phyloP scores from a whole-genome alignment of 768 basidiomycete genomes.

The Tulasnella sp. region DNA sequence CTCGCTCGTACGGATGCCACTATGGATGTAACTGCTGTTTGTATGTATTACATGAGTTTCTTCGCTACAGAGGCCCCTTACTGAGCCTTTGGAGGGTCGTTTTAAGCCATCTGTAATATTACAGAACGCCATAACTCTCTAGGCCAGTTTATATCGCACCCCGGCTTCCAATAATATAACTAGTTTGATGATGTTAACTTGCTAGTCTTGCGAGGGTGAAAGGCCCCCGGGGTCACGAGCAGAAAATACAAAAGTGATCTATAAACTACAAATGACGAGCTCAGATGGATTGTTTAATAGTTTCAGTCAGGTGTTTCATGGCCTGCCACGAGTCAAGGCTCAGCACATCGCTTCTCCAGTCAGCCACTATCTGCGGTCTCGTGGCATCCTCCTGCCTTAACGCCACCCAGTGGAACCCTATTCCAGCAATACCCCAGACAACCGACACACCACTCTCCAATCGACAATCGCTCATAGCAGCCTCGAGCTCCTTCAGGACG shows the following conservation, averaged over 20 bases:
- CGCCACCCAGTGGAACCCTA: background rate
- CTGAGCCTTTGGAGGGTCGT: no score
- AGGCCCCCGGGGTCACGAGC: no score
- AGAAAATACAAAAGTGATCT: background rate
- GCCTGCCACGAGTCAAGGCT: background rate
- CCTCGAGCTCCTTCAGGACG: background rate
- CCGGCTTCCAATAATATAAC: no score
- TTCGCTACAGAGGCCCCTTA: no score
- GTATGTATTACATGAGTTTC: no score
- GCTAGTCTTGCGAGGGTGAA: no score
- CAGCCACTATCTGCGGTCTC: background rate
- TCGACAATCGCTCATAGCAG: background rate
- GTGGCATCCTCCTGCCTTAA: background rate
- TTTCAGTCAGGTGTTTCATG: background rate
- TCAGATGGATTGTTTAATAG: background rate
- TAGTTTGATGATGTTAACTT: no score
- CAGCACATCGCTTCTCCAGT: background rate
- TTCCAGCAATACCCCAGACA: background rate
- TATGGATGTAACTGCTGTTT: no score
- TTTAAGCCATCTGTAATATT: no score
- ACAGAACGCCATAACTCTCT: no score
- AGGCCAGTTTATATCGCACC: no score
- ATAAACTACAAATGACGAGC: background rate
- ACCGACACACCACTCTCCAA: background rate
- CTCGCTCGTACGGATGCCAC: no score